Percentiles rank a stretch among this genome's conserved stretches.
Evolutionary conservation across 139 green algal species (phyloP).

Genomic region (Chlamydomonas urium): DNA sequence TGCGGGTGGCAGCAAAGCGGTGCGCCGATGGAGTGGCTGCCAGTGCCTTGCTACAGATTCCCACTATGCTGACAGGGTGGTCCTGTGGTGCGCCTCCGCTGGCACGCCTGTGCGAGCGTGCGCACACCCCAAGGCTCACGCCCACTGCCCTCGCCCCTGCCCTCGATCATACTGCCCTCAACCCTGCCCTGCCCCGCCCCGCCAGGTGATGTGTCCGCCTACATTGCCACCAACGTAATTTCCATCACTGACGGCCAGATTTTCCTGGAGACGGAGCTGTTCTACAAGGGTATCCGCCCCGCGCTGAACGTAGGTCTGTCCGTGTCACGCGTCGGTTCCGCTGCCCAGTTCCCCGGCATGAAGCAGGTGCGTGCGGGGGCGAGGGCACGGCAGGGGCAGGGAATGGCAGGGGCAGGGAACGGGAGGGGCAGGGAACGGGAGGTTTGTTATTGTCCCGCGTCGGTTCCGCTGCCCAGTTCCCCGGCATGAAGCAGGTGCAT

Average conservation of each 20-base stretch:
- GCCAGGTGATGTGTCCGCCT: slow-evolving; percentile 74
- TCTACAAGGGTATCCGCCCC: slow-evolving; percentile 86
- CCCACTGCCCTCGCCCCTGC: no score
- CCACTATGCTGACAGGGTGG: no score
- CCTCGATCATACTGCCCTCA: no score
- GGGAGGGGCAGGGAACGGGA: background rate
- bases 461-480: slow-evolving; percentile 81
- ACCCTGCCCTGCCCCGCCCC: background rate
- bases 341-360: slow-evolving; percentile 85
- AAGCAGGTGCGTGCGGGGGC: no score
- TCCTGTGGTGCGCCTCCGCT: no score
- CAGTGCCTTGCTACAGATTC: no score
- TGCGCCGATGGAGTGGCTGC: no score
- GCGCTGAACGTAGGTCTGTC: slow-evolving; percentile 87
- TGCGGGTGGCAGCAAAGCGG: no score
- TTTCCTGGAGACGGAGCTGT: slow-evolving; percentile 87
- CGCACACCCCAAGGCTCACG: no score
- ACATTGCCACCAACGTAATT: slow-evolving; percentile 92
- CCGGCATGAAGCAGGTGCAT: slow-evolving; percentile 89
- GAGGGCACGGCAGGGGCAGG: no score
- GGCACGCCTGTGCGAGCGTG: no score
- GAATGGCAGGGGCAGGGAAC: no score
- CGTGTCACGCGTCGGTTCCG: slow-evolving; percentile 81
- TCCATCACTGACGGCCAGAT: slow-evolving; percentile 91
- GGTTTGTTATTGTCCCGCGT: slow-evolving; percentile 82